A percentile compares a stretch with the other conserved stretches of the same genome.
Evolutionary conservation across 176 grass and related monocot genomes (phyloP).

Genomic region (Aegilops bicornis): DNA sequence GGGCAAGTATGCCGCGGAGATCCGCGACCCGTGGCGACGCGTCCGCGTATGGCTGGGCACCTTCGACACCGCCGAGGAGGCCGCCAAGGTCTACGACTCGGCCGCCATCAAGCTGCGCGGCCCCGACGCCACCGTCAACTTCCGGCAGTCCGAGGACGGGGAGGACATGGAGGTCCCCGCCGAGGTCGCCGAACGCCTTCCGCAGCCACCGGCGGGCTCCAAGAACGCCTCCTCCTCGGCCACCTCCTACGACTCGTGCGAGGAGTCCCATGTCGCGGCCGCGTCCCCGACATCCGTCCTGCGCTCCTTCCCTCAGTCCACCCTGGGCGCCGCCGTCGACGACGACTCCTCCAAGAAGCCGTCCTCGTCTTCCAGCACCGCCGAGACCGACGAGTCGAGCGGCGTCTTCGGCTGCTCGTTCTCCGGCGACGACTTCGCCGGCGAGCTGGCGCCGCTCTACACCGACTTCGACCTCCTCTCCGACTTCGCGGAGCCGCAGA

Average conservation of each 20-base stretch:
- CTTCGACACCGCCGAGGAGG: constrained; percentile 93
- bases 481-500: constrained; percentile 41
- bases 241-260: constrained; percentile 65
- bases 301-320: constrained; percentile 37
- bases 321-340: neutral
- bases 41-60: constrained; percentile 95
- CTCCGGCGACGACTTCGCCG: constrained; percentile 21
- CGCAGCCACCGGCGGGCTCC: neutral
- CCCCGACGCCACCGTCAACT: constrained; percentile 80
- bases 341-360: constrained; percentile 7
- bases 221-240: constrained; percentile 51
- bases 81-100: constrained; percentile 85
- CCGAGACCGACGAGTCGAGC: constrained; percentile 8
- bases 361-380: rapidly evolving
- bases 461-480: constrained; percentile 57
- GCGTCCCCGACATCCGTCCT: constrained; percentile 90
- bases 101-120: constrained; percentile 94
- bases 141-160: constrained; percentile 35
- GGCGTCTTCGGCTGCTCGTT: constrained; percentile 31
- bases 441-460: constrained; percentile 50
- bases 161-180: constrained; percentile 35
- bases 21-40: constrained; percentile 82
- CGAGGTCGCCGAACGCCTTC: constrained; percentile 4
- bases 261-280: constrained; percentile 61
- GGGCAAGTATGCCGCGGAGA: constrained; percentile 99